Conservation (phyloP, 73 alveolate species). For the Uronychia binucleata region DNA sequence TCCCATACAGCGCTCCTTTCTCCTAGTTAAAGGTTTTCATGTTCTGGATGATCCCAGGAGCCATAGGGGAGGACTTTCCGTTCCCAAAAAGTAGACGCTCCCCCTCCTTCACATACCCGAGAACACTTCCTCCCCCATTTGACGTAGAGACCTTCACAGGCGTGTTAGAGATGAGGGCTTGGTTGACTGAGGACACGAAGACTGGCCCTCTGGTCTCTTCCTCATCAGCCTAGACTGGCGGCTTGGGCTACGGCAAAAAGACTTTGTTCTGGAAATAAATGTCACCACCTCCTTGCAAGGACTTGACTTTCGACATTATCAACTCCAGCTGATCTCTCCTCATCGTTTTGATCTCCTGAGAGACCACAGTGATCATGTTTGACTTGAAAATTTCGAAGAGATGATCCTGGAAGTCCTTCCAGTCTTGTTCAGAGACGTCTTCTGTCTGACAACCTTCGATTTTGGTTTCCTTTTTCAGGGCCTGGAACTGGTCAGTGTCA, state of each 20-base stretch:
- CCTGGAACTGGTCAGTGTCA: not conserved
- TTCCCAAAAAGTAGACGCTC: not conserved
- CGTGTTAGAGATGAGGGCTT: not conserved
- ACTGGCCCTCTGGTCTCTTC: not conserved
- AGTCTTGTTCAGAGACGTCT: not conserved
- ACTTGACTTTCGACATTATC: not conserved
- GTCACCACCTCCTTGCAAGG: not conserved
- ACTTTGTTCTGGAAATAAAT: not conserved
- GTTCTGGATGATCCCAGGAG: not conserved
- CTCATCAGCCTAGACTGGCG: not conserved
- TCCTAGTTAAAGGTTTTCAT: not conserved
- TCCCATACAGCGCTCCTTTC: not conserved
- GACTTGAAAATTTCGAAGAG: not conserved
- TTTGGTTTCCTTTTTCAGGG: not conserved
- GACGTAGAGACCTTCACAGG: not conserved
- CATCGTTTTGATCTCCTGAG: not conserved
- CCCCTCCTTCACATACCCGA: not conserved
- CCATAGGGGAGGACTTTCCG: not conserved
- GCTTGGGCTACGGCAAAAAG: not conserved
- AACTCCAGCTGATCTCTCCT: not conserved
- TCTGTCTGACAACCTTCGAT: not conserved
- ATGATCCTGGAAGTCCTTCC: not conserved
- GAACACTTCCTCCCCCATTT: not conserved
- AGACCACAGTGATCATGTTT: not conserved
- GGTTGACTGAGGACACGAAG: not conserved